Base-by-base conservation (phyloP, 768 basidiomycete genomes). In the Ephemerocybe angulata region DNA sequence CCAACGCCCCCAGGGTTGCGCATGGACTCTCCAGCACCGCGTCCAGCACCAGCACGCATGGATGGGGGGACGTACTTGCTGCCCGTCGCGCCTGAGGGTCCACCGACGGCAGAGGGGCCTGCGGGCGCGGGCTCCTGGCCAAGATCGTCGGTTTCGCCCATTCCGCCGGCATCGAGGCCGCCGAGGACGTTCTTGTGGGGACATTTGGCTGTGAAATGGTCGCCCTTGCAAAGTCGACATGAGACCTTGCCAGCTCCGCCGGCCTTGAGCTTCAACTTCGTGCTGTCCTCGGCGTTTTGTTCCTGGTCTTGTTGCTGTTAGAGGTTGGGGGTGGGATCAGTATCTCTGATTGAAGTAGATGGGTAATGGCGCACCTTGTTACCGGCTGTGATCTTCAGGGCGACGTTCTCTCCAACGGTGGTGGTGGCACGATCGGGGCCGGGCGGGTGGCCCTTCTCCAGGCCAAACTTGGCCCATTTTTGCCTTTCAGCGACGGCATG, bases 141-240 rank as follows among this genome's bases (percentile, higher is more conserved):
- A 37, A 67, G 51, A 44, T 77, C 77, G 42, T 79, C 78, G 49
- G 76, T 76, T 25, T 67, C 75, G 3, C 66, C 65, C 10, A 65
- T 60, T 52, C 73, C 86, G 4, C 74, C 72, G 12, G 76, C 77
- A 50, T 85, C 90, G 46, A 93, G 76, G 3, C 84, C 88, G 10
- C 86, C 87, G 13, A 99, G 81, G 8, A 90, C 88, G 63, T 98
- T 94, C 73, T 94, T 97, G 81, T 94, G 95, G 5, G 97, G 97
- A 80, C 97, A 98, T 71, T 95, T 94, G 59, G 94, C 90, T 13
- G 97, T 99, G 72, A 95, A 98, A 75, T 98, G 97, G 60, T 89
- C 90, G 50, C 96, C 97, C 67, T 96, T 92, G 76, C 97, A 98
- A 53, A 97, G 75, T 60, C 97, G 82, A 80, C 97, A 99, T 41